These are phyloP conservation scores for Austroboletus rostrupii DNA, from an alignment of 1,284 basidiomycete genomes.

Conservation along the genomic window DNA sequence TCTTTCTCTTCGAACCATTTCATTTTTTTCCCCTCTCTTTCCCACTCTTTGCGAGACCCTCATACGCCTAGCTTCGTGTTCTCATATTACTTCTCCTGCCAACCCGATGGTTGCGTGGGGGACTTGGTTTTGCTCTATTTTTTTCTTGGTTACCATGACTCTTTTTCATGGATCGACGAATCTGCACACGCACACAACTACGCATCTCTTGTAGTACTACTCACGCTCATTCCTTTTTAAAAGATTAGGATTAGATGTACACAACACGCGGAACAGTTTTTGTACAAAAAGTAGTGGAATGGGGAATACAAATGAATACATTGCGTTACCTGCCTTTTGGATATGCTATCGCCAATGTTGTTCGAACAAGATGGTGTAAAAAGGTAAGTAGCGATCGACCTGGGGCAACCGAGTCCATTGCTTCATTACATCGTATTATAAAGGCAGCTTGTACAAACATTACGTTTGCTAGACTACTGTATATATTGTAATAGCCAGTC, in stretches of 20 bases:
- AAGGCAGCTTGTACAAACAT: too few species aligned
- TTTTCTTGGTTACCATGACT: neutral
- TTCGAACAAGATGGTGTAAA: too few species aligned
- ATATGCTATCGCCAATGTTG: too few species aligned
- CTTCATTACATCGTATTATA: too few species aligned
- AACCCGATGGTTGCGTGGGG: neutral
- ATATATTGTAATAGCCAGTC: too few species aligned
- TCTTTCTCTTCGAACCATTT: neutral
- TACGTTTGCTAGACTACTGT: too few species aligned
- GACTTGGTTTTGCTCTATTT: neutral
- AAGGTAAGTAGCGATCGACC: too few species aligned
- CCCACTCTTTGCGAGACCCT: neutral
- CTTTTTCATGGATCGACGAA: neutral
- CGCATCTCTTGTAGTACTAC: constrained; percentile 24
- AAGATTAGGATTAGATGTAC: too few species aligned
- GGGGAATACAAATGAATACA: neutral
- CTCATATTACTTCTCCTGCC: neutral
- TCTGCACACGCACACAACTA: constrained; percentile 20
- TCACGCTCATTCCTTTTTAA: constrained; percentile 19
- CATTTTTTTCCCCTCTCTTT: too few species aligned
- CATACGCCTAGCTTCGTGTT: neutral
- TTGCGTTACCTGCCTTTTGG: too few species aligned
- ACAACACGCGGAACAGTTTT: neutral
- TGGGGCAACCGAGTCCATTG: too few species aligned
- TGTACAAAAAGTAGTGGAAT: neutral